Base-by-base conservation (phyloP, 805 yeast genomes). In the Wickerhamiella sergipiensis region DNA sequence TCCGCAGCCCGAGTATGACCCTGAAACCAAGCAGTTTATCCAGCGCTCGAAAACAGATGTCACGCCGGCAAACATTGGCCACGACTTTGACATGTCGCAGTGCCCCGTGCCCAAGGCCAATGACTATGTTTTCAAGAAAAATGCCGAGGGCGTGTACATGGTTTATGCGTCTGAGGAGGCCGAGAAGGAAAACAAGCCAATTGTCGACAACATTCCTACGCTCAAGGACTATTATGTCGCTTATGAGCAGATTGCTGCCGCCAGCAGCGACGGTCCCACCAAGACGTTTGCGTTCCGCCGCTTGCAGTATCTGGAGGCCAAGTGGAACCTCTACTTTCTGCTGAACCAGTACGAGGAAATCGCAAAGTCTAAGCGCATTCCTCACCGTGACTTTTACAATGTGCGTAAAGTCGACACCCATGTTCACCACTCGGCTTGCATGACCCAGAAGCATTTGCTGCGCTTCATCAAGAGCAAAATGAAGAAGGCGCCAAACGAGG, bases 401-500 rank as follows among this genome's bases (percentile, higher is more conserved):
- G 95, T 88, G 44, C 79, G 97, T 70, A 90, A 90, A 65, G 97
- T 92, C 39, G 98, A 90, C 64, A 92, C 97, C 18, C 99, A 92
- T 73, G 95, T 92, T 60, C 99, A 92, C 66, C 98, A 94, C 66
- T 85, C 96, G 9, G 99, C 99, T 10, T 89, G 97, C 67, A 94
- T 94, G 97, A 94, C 94, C 63, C 98, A 92, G 69, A 92, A 92
- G 68, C 99, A 92, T 70, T 71, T 92, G 60, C 72, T 92, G 57
- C 81, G 99, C 61, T 92, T 86, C 66, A 92, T 92, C 67, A 92
- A 92, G 68, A 86, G 88, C 65, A 92, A 92, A 70, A 80, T 92
- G 68, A 87, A 90, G 70, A 85, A 86, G 53, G 71, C 72, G 46
- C 89, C 95, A 2, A 77, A 86, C 57, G 96, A 94, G 64, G 82